phyloP scores from a whole-genome alignment of 2,329 filamentous ascomycete genomes.

The Neodidymelliopsis sp. region DNA sequence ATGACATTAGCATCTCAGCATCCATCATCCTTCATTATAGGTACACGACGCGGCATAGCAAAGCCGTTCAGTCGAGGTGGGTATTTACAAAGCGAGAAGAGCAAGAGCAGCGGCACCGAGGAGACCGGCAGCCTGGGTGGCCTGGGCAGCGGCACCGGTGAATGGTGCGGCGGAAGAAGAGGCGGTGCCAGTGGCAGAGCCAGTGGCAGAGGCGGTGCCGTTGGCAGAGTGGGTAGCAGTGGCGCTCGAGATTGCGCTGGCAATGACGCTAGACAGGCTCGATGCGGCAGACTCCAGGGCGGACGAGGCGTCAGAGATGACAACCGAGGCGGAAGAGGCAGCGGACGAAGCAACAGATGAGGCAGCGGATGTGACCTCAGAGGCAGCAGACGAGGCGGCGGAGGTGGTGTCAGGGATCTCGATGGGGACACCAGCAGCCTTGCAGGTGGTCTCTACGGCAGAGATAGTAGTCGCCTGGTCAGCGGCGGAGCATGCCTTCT shows the following conservation, averaged over 20 bases:
- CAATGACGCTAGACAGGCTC: conserved; percentile 13
- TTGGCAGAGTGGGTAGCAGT: conserved; percentile 11
- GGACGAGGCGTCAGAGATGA: conserved; percentile 7
- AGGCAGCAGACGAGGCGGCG: conserved; percentile 20
- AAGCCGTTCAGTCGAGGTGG: too few relatives aligned
- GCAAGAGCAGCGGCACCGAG: conserved; percentile 47
- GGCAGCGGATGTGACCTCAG: conserved; percentile 16
- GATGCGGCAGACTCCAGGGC: conserved; percentile 6
- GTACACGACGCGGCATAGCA: too few relatives aligned
- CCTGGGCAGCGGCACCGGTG: conserved; percentile 45
- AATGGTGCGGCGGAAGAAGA: conserved; percentile 35
- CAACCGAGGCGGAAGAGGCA: conserved; percentile 18
- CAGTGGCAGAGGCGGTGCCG: conserved; percentile 31
- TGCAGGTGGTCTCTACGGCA: conserved; percentile 44
- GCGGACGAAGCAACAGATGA: conserved; percentile 21
- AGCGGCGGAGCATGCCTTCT: conserved; percentile 49
- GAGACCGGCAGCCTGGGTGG: conserved; percentile 44
- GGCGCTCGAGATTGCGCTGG: conserved; percentile 7
- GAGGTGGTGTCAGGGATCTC: conserved; percentile 30
- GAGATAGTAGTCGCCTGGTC: conserved; percentile 48
- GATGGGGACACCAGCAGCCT: conserved; percentile 41
- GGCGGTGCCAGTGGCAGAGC: conserved; percentile 31
- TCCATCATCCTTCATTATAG: neutral
- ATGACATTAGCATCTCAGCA: neutral
- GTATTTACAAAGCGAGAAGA: conserved; percentile 46